These are phyloP conservation scores for Hysterium pulicare DNA, from an alignment of 2,329 filamentous ascomycete genomes.

Conservation along the genomic window DNA sequence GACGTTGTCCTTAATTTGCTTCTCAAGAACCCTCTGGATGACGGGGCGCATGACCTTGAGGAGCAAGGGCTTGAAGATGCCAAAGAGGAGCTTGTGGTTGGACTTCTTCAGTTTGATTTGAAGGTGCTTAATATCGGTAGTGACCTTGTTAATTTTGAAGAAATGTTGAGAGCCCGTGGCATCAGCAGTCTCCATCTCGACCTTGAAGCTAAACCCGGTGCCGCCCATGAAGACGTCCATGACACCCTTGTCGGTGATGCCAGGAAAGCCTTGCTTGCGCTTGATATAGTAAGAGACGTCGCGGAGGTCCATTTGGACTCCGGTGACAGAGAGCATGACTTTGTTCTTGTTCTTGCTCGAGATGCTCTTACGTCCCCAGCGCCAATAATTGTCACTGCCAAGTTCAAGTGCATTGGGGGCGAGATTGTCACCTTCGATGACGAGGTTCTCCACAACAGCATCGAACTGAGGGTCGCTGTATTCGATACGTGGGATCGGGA, in stretches of 20 bases:
- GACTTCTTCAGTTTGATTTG: constrained; percentile 91
- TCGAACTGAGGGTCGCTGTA: constrained; percentile 82
- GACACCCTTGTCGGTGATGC: constrained; percentile 81
- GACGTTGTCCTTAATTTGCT: constrained; percentile 81
- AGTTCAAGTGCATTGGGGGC: constrained; percentile 90
- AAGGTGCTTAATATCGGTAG: constrained; percentile 76
- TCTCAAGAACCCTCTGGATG: constrained; percentile 83
- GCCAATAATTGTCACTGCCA: constrained; percentile 88
- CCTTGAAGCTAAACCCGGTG: constrained; percentile 84
- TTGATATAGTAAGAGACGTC: constrained; percentile 88
- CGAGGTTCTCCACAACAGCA: constrained; percentile 87
- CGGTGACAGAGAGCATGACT: constrained; percentile 79
- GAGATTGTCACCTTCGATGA: constrained; percentile 94
- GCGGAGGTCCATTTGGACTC: constrained; percentile 83
- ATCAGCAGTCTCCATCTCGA: constrained; percentile 80
- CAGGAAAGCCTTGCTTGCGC: constrained; percentile 89
- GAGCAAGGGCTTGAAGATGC: constrained; percentile 79
- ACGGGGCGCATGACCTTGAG: constrained; percentile 80
- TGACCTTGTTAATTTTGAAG: constrained; percentile 90
- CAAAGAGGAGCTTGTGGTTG: constrained; percentile 88
- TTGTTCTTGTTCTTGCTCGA: constrained; percentile 78
- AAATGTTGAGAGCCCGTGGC: constrained; percentile 74
- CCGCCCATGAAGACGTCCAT: constrained; percentile 86
- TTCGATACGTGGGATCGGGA: constrained; percentile 92
- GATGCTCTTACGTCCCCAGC: constrained; percentile 87